Conservation (phyloP, 2,329 filamentous ascomycete genomes). For the Zymoseptoria brevis region DNA sequence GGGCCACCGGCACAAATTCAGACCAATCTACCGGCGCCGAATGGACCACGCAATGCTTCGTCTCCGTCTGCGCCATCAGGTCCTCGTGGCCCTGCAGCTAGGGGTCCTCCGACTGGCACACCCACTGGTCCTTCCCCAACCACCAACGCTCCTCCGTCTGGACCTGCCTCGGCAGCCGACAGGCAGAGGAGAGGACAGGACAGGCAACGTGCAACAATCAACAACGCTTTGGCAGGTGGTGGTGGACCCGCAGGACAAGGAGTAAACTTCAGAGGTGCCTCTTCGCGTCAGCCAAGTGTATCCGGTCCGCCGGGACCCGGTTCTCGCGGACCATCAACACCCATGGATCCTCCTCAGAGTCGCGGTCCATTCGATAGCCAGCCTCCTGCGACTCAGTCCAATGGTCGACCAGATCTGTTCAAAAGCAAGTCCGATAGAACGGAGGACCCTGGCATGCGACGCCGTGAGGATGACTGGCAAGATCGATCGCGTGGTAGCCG, state of each 20-base stretch:
- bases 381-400: not conserved
- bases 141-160: conserved; percentile 21
- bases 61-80: conserved; percentile 27
- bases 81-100: conserved; percentile 17
- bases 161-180: conserved; percentile 21
- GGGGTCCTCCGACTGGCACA: conserved; percentile 17
- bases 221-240: conserved; percentile 17
- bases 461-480: conserved; percentile 21
- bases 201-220: conserved; percentile 22
- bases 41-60: conserved; percentile 15
- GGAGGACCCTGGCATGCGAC: conserved; percentile 14
- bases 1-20: conserved; percentile 20
- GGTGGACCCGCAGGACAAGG: conserved; percentile 15
- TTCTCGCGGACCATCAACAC: conserved; percentile 4
- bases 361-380: conserved; percentile 9
- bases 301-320: conserved; percentile 11
- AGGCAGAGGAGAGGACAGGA: conserved; percentile 13
- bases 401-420: conserved; percentile 16
- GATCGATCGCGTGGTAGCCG: conserved; percentile 19
- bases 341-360: conserved; percentile 17
- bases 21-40: conserved; percentile 17
- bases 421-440: conserved; percentile 13
- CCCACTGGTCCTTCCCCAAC: conserved; percentile 25
- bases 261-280: conserved; percentile 27
- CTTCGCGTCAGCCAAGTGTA: conserved; percentile 19